Conservation (phyloP, 2,329 filamentous ascomycete genomes). For the Trichoderma simmonsii region DNA sequence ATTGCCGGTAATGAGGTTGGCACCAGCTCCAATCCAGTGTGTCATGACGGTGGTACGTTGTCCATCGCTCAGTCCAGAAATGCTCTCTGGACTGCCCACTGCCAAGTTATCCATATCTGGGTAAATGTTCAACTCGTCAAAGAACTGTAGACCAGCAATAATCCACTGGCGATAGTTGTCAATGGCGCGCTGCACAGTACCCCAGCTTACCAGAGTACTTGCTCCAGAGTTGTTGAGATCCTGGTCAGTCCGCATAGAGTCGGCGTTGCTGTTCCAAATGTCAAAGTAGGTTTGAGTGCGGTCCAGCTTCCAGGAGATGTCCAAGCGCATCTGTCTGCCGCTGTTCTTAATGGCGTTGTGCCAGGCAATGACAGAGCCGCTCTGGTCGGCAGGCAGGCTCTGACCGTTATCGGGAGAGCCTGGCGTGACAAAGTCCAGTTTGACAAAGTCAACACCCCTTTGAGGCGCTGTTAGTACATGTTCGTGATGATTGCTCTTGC, state of each 20-base stretch:
- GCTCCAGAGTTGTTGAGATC: constrained; percentile 23
- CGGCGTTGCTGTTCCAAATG: constrained; percentile 23
- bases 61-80: constrained; percentile 20
- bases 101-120: constrained; percentile 23
- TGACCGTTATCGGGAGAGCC: constrained; percentile 24
- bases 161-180: constrained; percentile 25
- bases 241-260: constrained; percentile 24
- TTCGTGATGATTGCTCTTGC: not conserved
- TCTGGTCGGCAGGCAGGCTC: constrained; percentile 21
- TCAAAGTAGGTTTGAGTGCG: constrained; percentile 20
- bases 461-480: not conserved
- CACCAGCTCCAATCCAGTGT: constrained; percentile 23
- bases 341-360: constrained; percentile 21
- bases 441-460: constrained; percentile 24
- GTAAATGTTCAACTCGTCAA: constrained; percentile 17
- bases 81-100: constrained; percentile 18
- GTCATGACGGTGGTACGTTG: constrained; percentile 22
- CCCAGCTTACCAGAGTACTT: constrained; percentile 19
- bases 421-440: constrained; percentile 24
- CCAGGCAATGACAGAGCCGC: constrained; percentile 22
- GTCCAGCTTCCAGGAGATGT: constrained; percentile 25
- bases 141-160: constrained; percentile 20
- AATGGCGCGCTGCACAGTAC: constrained; percentile 21
- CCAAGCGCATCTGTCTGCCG: constrained; percentile 21
- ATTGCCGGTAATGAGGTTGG: constrained; percentile 22